Base-by-base conservation (phyloP, 75 land plant species). In the Pseudotsuga menziesii region DNA sequence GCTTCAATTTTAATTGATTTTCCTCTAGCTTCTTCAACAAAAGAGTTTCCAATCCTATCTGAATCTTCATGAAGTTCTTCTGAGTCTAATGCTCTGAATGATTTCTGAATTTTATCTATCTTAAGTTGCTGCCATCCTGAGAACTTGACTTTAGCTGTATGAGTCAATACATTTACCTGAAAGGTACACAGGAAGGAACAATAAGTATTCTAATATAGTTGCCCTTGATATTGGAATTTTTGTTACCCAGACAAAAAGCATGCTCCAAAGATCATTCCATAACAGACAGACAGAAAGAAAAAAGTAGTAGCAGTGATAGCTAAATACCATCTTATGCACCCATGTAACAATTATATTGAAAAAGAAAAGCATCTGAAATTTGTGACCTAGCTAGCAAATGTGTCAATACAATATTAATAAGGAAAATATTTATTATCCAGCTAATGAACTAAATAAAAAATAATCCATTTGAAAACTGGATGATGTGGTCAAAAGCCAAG, bases 141-240 rank as follows among this genome's bases (percentile, higher is more conserved):
- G 20, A 76, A 58, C 79, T 87, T 89, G 19, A 84, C 80, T 76
- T 85, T 90, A 76, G 82, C 29, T 58, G 85, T 78, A 77, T 95
- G 98, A 59, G 95, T 90, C 75, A 95, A 82, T 14, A 95, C 74
- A 70, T 84, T 88, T 3, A 95, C 96, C 98, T 95, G 72, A 66
- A 66, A 17, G 44, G 44, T 32, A 66, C n/a, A 35, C 70, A 16
- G 15, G 22, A 62, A 26, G 4, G 44, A 66, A 35, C 20, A 66
- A 66, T 66, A 66, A 19, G 17, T 66, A 35, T 25, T 66, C 25
- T 32, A 27, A 32, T 66, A 32, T 39, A 66, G 13, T 5, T 27
- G 16, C 32, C 27, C 9, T 11, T 29, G 32, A 13, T 32, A 8
- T 29, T 63, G 32, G 32, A 0, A 29, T 29, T 29, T 29, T 29